phyloP scores from a whole-genome alignment of 73 alveolate genomes.

The Stentor roeselii region DNA sequence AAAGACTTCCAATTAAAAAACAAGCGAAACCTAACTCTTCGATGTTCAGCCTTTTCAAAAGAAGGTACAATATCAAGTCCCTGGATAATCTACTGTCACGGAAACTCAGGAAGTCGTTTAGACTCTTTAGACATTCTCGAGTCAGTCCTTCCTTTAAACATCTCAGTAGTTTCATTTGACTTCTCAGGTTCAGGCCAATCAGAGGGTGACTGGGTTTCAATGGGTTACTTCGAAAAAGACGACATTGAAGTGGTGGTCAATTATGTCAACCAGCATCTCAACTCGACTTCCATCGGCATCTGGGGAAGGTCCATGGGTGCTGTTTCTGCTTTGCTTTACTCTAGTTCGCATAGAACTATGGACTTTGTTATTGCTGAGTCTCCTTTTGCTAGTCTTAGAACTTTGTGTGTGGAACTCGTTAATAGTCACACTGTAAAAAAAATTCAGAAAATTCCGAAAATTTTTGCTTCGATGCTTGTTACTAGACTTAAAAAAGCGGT shows the following conservation, averaged over 20 bases:
- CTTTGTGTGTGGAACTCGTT: slow-evolving; percentile 50
- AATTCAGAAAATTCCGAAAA: slow-evolving; percentile 22
- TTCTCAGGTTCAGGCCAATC: slow-evolving; percentile 68
- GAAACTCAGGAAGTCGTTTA: slow-evolving; percentile 54
- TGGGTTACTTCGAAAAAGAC: slow-evolving; percentile 58
- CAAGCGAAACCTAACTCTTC: slow-evolving; percentile 34
- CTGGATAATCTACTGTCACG: slow-evolving; percentile 54
- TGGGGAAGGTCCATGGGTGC: slow-evolving; percentile 81
- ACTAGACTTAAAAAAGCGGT: slow-evolving; percentile 37
- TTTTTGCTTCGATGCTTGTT: slow-evolving; percentile 38
- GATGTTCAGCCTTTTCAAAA: slow-evolving; percentile 55
- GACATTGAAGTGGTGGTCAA: slow-evolving; percentile 56
- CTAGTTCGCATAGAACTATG: slow-evolving; percentile 43
- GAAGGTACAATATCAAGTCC: slow-evolving; percentile 45
- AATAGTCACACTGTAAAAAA: slow-evolving; percentile 27
- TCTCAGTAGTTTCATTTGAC: slow-evolving; percentile 53
- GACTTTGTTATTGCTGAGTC: slow-evolving; percentile 48
- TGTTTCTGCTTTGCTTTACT: slow-evolving; percentile 54
- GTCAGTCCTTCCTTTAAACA: slow-evolving; percentile 44
- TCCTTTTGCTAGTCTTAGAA: slow-evolving; percentile 55
- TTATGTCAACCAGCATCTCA: slow-evolving; percentile 58
- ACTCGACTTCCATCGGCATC: slow-evolving; percentile 41
- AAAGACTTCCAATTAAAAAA: slow-evolving; percentile 40
- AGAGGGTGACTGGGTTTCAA: slow-evolving; percentile 67
- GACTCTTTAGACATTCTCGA: slow-evolving; percentile 48